A percentile compares a stretch with the other conserved stretches of the same genome.
Conservation (phyloP, 2,329 filamentous ascomycete genomes). For the Rhynchosporium graminicola region DNA sequence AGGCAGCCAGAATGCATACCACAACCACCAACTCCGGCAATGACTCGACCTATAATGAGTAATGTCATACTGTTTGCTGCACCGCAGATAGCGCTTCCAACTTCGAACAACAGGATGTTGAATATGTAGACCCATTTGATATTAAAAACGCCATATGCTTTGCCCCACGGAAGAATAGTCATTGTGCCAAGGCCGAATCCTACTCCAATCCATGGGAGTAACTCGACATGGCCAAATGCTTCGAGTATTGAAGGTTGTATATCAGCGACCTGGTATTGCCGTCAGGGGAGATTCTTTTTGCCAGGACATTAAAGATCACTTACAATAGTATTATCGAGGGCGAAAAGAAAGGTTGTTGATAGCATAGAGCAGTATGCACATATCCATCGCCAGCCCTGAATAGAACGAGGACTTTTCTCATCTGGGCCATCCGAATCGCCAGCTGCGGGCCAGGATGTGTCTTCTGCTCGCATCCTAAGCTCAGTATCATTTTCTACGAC, state of each 20-base stretch:
- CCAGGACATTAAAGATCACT: not conserved
- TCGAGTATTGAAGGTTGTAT: slow-evolving; percentile 46
- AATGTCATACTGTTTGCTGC: slow-evolving; percentile 41
- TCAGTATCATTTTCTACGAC: too few species aligned
- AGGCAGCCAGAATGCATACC: slow-evolving; percentile 46
- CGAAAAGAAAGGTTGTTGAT: not conserved
- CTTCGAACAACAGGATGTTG: slow-evolving; percentile 27
- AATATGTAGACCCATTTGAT: slow-evolving; percentile 32
- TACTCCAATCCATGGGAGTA: slow-evolving; percentile 46
- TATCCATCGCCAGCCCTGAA: too few species aligned
- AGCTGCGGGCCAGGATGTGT: too few species aligned
- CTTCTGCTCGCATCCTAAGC: too few species aligned
- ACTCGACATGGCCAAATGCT: slow-evolving; percentile 42
- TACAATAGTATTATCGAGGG: slow-evolving; percentile 9
- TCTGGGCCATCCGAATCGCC: too few species aligned
- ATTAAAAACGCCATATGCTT: slow-evolving; percentile 32
- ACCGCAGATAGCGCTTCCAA: slow-evolving; percentile 38
- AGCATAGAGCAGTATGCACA: not conserved
- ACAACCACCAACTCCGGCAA: slow-evolving; percentile 45
- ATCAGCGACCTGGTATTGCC: slow-evolving; percentile 48
- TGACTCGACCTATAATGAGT: slow-evolving; percentile 48
- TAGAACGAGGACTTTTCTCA: too few species aligned
- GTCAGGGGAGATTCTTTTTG: slow-evolving; percentile 38
- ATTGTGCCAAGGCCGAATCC: slow-evolving; percentile 42
- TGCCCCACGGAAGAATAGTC: slow-evolving; percentile 37